Base-by-base conservation (phyloP, 2,329 filamentous ascomycete species). In the Capronia coronata region DNA sequence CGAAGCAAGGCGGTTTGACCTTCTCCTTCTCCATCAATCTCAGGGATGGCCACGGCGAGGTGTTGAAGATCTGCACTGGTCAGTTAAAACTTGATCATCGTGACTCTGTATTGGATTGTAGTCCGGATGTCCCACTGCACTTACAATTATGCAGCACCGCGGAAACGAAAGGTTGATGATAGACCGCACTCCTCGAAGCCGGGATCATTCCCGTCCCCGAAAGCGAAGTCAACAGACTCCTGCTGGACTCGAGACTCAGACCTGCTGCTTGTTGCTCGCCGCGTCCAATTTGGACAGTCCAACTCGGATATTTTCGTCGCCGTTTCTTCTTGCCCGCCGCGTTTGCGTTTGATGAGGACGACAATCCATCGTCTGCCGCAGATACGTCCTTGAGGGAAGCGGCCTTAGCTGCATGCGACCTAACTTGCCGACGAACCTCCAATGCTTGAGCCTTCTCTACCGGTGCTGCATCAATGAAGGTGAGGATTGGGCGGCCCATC, bases 31-130 rank as follows among this genome's bases (percentile, higher is more conserved):
- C 61, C 60, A 43, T 72, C 70, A 19, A 72, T 62, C 38, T 71
- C 67, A 11, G 70, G 70, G 10, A 71, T 66, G 38, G 71, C 66
- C 27, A 69, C 63, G 3, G 68, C 68, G 58, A 73, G 67, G 51
- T 63, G 59, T 18, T 62, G 43, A 11, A 68, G 54, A 48, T 69
- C n/a, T n/a, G n/a, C n/a, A n/a, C n/a, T n/a, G n/a, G n/a, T n/a
- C n/a, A n/a, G n/a, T n/a, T n/a, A n/a, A n/a, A n/a, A n/a, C n/a
- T n/a, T n/a, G n/a, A n/a, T n/a, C n/a, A n/a, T n/a, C n/a, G n/a
- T n/a, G n/a, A n/a, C n/a, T n/a, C n/a, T n/a, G n/a, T n/a, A n/a
- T n/a, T n/a, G n/a, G n/a, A n/a, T n/a, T n/a, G n/a, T n/a, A n/a
- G n/a, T n/a, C n/a, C n/a, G n/a, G n/a, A n/a, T n/a, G n/a, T n/a